A percentile compares a stretch with the other conserved stretches of the same genome.
These are phyloP conservation scores for Candida qinlingensis DNA, from an alignment of 805 yeast species.

Conservation along the genomic window DNA sequence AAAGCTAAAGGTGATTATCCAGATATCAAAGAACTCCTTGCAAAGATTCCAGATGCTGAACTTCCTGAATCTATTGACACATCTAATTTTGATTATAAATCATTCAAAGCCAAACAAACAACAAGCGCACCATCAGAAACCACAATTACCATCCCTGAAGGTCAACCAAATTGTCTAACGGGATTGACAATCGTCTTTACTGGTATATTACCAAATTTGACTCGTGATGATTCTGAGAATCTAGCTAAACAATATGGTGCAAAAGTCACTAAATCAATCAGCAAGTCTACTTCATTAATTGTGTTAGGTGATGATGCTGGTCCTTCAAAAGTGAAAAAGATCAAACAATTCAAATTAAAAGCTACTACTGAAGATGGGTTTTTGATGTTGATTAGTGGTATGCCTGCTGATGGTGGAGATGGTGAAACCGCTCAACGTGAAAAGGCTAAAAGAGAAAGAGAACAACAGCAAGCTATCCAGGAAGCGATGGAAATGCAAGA, in stretches of 20 bases:
- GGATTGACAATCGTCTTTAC: slow-evolving; percentile 94
- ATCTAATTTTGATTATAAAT: slow-evolving; percentile 43
- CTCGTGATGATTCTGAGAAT: slow-evolving; percentile 69
- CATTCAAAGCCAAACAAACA: slow-evolving; percentile 45
- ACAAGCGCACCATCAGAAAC: slow-evolving; percentile 31
- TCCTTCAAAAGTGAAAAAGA: slow-evolving; percentile 84
- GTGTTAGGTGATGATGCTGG: slow-evolving; percentile 97
- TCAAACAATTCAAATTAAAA: slow-evolving; percentile 66
- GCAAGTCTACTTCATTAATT: slow-evolving; percentile 80
- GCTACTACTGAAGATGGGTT: slow-evolving; percentile 88
- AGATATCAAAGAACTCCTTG: slow-evolving; percentile 52
- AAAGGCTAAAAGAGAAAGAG: slow-evolving; percentile 59
- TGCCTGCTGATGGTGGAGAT: slow-evolving; percentile 92
- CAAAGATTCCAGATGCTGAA: slow-evolving; percentile 69
- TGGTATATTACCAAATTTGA: slow-evolving; percentile 76
- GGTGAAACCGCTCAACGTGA: slow-evolving; percentile 77
- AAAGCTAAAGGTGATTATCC: slow-evolving; percentile 15
- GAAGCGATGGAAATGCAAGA: slow-evolving; percentile 44
- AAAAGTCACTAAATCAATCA: slow-evolving; percentile 77
- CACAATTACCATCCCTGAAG: slow-evolving; percentile 66
- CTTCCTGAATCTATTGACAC: slow-evolving; percentile 47
- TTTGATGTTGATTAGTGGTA: slow-evolving; percentile 57
- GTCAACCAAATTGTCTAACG: slow-evolving; percentile 76
- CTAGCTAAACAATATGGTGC: slow-evolving; percentile 88
- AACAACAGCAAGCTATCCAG: slow-evolving; percentile 50